Base-by-base conservation (phyloP, 2,329 filamentous ascomycete species). In the Aureobasidium uvarum region DNA sequence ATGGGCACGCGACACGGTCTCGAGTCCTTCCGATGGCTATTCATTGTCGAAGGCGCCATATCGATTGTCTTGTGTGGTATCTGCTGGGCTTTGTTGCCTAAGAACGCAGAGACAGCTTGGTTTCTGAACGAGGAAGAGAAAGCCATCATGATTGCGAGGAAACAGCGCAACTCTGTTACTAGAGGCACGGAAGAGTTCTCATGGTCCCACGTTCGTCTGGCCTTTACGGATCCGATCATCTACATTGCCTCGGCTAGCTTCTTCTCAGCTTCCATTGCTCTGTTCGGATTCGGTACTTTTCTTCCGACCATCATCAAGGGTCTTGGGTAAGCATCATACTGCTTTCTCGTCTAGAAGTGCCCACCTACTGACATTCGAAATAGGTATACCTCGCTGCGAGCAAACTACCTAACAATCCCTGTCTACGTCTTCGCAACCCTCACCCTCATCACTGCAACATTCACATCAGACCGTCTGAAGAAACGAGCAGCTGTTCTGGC, bases 391-490 rank as follows among this genome's bases (percentile, higher is more conserved):
- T 68, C 70, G 4, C 62, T 74, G 8, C 62, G 72, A 41, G 72
- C 69, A 25, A 74, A 76, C 39, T 76, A 76, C 60, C 66, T 77
- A 52, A 77, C 75, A 38, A 76, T 77, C 38, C 76, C 76, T 2
- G 73, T 77, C 0, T 77, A 76, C 51, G 51, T 74, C 18, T 38
- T 75, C 16, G 75, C 63, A 7, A 65, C 63, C 10, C n/a, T 58
- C 3, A 65, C 63, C 14, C 63, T 65, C 23, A 18, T 39, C 20
- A 65, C 38, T 16, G 52, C 63, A 14, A 65, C 63, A 11, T 58
- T 59, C 54, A 48, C 63, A 3, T 65, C 63, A 20, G 63, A 65
- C 33, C 52, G 54, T 11, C 43, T 69, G 67, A 70, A 71, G 38
- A 71, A 70, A 38, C 72, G 76, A 13, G 73, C 71, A 8, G 62